Evolutionary conservation across 2,329 filamentous ascomycete species (phyloP).

Genomic region (Paecilomyces formosus): DNA sequence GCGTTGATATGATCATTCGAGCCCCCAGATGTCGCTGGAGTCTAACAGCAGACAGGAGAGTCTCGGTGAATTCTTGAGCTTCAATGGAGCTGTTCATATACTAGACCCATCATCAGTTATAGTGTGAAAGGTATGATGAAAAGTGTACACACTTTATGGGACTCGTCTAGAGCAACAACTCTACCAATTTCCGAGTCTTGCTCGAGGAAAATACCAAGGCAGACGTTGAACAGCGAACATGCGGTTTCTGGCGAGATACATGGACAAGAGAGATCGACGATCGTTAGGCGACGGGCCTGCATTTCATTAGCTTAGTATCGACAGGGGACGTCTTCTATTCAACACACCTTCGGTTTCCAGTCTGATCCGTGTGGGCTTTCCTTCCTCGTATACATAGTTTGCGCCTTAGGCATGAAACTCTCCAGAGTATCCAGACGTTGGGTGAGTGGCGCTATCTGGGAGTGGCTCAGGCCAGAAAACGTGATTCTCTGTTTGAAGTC

Average conservation of each 20-base stretch:
- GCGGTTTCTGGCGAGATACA: slow-evolving; percentile 13
- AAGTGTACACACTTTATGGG: slow-evolving; percentile 13
- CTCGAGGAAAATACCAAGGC: slow-evolving; percentile 13
- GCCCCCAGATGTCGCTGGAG: slow-evolving; percentile 60
- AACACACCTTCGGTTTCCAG: slow-evolving; percentile 1
- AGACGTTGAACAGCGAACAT: slow-evolving; percentile 15
- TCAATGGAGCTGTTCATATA: slow-evolving; percentile 11
- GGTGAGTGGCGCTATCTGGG: slow-evolving; percentile 13
- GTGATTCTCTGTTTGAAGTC: slow-evolving; percentile 13
- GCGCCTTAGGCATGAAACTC: slow-evolving; percentile 10
- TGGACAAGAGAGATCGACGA: slow-evolving; percentile 14
- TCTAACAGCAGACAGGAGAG: slow-evolving; percentile 54
- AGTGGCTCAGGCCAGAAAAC: slow-evolving; percentile 4
- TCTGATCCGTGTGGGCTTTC: slow-evolving; percentile 1
- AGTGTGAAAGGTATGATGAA: neutral
- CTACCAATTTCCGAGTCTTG: slow-evolving; percentile 7
- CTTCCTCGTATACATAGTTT: too few relatives aligned
- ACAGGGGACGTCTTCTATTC: neutral
- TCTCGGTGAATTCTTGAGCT: slow-evolving; percentile 44
- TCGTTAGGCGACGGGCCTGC: slow-evolving; percentile 10
- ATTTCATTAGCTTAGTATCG: slow-evolving; percentile 2
- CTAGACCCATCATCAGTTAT: slow-evolving; percentile 2
- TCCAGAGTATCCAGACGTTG: slow-evolving; percentile 17
- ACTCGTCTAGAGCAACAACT: slow-evolving; percentile 13
- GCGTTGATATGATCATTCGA: slow-evolving; percentile 62